Percentiles rank a stretch among this genome's conserved stretches.
Evolutionary conservation across 1,139 yeast genomes (phyloP).

Genomic region (Arxiozyma heterogenica): DNA sequence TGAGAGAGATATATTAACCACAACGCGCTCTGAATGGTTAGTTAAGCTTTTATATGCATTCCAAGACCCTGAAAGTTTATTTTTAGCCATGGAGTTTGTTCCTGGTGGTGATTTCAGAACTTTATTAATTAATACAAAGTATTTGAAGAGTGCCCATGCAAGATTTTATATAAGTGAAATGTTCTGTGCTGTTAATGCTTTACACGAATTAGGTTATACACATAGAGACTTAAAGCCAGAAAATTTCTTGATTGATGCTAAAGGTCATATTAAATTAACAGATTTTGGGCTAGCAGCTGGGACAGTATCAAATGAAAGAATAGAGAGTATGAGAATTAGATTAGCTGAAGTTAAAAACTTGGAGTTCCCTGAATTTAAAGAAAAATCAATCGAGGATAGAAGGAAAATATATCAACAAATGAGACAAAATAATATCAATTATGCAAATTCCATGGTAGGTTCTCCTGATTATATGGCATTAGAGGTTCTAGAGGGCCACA

Average conservation of each 20-base stretch:
- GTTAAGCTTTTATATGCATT: conserved; percentile 90
- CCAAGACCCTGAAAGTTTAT: conserved; percentile 84
- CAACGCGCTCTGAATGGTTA: conserved; percentile 92
- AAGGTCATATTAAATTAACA: conserved; percentile 92
- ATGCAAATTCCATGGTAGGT: conserved; percentile 94
- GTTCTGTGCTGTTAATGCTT: conserved; percentile 89
- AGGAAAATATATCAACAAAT: conserved; percentile 73
- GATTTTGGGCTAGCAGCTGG: conserved; percentile 98
- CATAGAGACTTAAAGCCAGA: conserved; percentile 98
- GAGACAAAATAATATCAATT: conserved; percentile 56
- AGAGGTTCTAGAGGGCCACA: conserved; percentile 89
- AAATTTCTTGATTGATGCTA: conserved; percentile 84
- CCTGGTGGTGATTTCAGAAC: conserved; percentile 99
- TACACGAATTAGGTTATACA: conserved; percentile 91
- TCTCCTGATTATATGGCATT: conserved; percentile 99
- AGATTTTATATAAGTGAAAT: conserved; percentile 91
- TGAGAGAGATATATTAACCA: conserved; percentile 91
- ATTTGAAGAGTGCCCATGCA: conserved; percentile 88
- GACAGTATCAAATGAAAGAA: conserved; percentile 83
- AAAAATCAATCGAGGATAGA: conserved; percentile 75
- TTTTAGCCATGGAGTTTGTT: conserved; percentile 96
- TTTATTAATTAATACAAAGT: conserved; percentile 83
- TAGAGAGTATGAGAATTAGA: conserved; percentile 84
- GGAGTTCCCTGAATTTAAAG: conserved; percentile 53
- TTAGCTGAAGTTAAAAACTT: conserved; percentile 69